Conservation (phyloP, 1,284 basidiomycete genomes). For the Fomitopsis palustris region DNA sequence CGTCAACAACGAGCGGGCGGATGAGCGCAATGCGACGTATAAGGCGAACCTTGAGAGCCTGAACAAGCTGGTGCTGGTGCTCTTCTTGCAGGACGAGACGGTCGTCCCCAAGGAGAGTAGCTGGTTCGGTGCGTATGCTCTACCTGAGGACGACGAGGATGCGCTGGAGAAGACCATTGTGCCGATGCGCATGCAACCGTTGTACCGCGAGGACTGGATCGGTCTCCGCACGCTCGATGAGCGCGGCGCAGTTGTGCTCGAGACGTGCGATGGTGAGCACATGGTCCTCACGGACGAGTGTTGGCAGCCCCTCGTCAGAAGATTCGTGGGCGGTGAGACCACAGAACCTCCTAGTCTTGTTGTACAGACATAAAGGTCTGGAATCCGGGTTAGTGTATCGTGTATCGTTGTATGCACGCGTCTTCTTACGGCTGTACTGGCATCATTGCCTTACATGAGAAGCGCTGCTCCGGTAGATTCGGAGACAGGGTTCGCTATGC, state of each 20-base stretch:
- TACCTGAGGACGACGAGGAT: constrained; percentile 28
- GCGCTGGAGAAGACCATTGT: constrained; percentile 47
- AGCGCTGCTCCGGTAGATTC: too few species aligned
- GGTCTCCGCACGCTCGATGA: constrained; percentile 79
- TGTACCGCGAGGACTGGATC: constrained; percentile 89
- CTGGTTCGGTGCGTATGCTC: constrained; percentile 77
- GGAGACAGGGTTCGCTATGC: too few species aligned
- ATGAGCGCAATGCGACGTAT: constrained; percentile 56
- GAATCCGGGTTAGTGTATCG: neutral
- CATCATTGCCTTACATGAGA: too few species aligned
- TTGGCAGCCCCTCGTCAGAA: constrained; percentile 52
- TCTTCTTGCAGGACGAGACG: constrained; percentile 71
- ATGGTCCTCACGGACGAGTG: constrained; percentile 71
- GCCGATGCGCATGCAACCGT: constrained; percentile 69
- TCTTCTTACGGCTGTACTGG: neutral
- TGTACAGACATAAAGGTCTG: too few species aligned
- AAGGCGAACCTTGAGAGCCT: constrained; percentile 55
- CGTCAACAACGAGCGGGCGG: constrained; percentile 71
- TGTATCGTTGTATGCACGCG: neutral
- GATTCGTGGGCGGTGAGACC: constrained; percentile 38
- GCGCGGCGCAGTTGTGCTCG: constrained; percentile 58
- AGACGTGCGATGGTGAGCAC: constrained; percentile 76
- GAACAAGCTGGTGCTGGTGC: constrained; percentile 58
- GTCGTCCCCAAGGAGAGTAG: constrained; percentile 80
- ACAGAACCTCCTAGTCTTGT: neutral